A percentile compares a stretch with the other conserved stretches of the same genome.
Evolutionary conservation across 441 rosid species (phyloP).

Genomic region (Capsella rubella): DNA sequence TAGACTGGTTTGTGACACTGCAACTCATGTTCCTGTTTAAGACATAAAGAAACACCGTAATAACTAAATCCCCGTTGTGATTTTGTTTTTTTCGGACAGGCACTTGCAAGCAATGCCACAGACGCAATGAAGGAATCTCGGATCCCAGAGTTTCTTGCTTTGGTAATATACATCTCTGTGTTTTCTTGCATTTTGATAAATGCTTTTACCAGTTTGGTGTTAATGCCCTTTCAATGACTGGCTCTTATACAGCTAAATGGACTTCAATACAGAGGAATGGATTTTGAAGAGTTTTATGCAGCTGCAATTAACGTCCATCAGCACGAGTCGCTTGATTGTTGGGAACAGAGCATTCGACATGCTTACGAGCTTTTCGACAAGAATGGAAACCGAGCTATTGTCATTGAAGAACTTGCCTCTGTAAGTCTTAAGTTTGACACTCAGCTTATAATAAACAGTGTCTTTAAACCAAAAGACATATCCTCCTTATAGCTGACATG

Average conservation of each 20-base stretch:
- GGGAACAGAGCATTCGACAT: constrained; percentile 78
- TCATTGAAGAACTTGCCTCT: constrained; percentile 91
- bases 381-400: constrained; percentile 82
- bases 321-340: constrained; percentile 76
- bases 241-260: constrained; percentile 58
- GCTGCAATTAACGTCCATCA: constrained; percentile 89
- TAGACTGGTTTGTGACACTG: constrained; percentile 54
- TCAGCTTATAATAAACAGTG: constrained; percentile 3
- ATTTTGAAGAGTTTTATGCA: constrained; percentile 92
- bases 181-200: constrained; percentile 1
- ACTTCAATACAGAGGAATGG: constrained; percentile 83
- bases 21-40: neutral
- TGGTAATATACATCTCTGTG: constrained; percentile 46
- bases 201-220: neutral
- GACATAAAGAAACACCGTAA: neutral
- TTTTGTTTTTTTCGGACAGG: constrained; percentile 49
- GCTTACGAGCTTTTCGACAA: constrained; percentile 83
- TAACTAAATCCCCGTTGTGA: neutral
- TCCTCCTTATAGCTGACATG: neutral
- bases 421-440: constrained; percentile 51
- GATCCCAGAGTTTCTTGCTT: constrained; percentile 69
- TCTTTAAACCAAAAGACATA: neutral
- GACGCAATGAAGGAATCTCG: constrained; percentile 92
- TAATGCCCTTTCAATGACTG: neutral
- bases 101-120: constrained; percentile 77